Conservation (phyloP, 164 flowering plant genomes). For the Cinnamomum micranthum region DNA sequence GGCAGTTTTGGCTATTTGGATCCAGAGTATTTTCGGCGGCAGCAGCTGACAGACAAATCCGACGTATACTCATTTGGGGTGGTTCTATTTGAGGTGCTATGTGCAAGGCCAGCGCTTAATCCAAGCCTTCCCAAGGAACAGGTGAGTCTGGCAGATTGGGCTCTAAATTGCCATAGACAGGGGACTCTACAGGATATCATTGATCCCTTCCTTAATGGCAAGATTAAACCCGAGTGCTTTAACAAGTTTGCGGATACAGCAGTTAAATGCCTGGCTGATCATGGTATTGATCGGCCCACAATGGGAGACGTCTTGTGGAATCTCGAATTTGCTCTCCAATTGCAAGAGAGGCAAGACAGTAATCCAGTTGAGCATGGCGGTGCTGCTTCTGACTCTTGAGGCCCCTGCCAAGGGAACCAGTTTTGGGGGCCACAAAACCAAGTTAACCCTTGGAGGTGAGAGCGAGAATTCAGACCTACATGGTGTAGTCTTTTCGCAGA, state of each 20-base stretch:
- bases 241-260: slow-evolving; percentile 24
- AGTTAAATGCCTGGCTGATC: slow-evolving; percentile 26
- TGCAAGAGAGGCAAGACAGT: slow-evolving; percentile 24
- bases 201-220: slow-evolving; percentile 29
- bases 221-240: slow-evolving; percentile 32
- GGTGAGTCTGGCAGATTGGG: slow-evolving; percentile 54
- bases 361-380: background rate
- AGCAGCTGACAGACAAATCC: slow-evolving; percentile 19
- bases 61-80: slow-evolving; percentile 21
- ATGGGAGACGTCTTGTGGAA: slow-evolving; percentile 41
- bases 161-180: slow-evolving; percentile 12
- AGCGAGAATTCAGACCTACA: slow-evolving; percentile 19
- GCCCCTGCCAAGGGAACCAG: slow-evolving; percentile 6
- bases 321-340: slow-evolving; percentile 28
- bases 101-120: slow-evolving; percentile 47
- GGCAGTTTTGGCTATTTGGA: slow-evolving; percentile 22
- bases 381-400: background rate
- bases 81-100: slow-evolving; percentile 37
- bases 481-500: slow-evolving; percentile 39
- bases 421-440: slow-evolving; percentile 4
- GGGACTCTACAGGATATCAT: slow-evolving; percentile 28
- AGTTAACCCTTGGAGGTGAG: slow-evolving; percentile 11
- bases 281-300: slow-evolving; percentile 31
- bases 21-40: slow-evolving; percentile 19
- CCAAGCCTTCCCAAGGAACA: slow-evolving; percentile 51